phyloP scores from a whole-genome alignment of 2,329 filamentous ascomycete species.

The Berkeleyomyces rouxiae region DNA sequence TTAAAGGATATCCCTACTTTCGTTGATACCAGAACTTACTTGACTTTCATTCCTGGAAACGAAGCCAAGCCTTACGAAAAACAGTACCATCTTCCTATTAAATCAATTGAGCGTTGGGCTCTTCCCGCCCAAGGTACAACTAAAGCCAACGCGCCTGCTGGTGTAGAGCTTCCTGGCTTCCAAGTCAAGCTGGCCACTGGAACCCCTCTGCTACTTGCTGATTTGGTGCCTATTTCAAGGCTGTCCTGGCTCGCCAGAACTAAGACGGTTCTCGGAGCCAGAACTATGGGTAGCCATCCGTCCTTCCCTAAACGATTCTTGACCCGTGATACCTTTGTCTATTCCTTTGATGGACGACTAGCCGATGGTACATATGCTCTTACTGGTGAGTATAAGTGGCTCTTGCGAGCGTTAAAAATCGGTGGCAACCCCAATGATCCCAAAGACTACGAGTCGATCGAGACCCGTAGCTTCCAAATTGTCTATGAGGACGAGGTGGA shows the following conservation, averaged over 20 bases:
- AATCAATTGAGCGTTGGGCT: constrained; percentile 20
- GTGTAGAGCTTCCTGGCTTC: constrained; percentile 21
- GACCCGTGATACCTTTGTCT: constrained; percentile 17
- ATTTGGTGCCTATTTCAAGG: constrained; percentile 17
- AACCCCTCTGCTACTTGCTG: constrained; percentile 23
- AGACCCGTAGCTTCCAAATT: constrained; percentile 28
- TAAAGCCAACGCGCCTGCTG: not conserved
- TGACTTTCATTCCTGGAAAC: constrained; percentile 20
- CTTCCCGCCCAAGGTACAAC: constrained; percentile 1
- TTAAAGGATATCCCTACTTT: constrained; percentile 22
- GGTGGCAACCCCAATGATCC: constrained; percentile 30
- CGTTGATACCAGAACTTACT: constrained; percentile 17
- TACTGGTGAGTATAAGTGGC: constrained; percentile 33
- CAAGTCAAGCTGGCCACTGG: constrained; percentile 25
- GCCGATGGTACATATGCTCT: constrained; percentile 31
- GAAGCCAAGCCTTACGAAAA: constrained; percentile 12
- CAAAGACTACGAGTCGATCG: constrained; percentile 30
- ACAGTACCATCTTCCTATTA: constrained; percentile 19
- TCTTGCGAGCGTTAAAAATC: constrained; percentile 32
- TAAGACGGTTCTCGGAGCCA: constrained; percentile 23
- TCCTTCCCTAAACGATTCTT: constrained; percentile 23
- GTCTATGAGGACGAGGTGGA: constrained; percentile 20
- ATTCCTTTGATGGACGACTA: constrained; percentile 31
- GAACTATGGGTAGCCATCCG: constrained; percentile 27
- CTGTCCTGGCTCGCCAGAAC: not conserved